Percentiles rank a stretch among this genome's conserved stretches.
These are phyloP conservation scores for Thielaviopsis populi DNA, from an alignment of 2,329 filamentous ascomycete genomes.

Conservation along the genomic window DNA sequence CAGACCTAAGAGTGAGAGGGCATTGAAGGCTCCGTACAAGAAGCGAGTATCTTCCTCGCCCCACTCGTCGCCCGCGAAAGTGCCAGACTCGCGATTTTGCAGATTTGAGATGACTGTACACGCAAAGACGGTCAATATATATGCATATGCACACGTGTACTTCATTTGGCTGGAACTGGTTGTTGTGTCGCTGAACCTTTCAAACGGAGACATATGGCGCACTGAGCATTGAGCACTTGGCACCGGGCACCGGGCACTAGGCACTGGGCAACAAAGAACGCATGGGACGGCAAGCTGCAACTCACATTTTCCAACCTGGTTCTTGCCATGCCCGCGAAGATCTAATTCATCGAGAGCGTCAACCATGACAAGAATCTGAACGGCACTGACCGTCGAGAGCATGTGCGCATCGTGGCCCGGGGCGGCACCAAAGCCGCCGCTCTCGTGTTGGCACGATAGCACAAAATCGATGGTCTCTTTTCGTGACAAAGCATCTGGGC, in stretches of 20 bases:
- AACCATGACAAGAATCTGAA: constrained; percentile 80
- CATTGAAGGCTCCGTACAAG: constrained; percentile 78
- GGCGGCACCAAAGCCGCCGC: constrained; percentile 83
- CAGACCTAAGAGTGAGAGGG: constrained; percentile 66
- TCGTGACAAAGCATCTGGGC: constrained; percentile 66
- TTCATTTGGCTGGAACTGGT: too few relatives aligned
- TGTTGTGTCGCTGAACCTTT: too few relatives aligned
- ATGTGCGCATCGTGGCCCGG: constrained; percentile 92
- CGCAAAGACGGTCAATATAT: constrained; percentile 17
- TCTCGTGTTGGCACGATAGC: constrained; percentile 81
- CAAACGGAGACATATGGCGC: neutral
- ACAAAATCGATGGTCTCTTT: constrained; percentile 78
- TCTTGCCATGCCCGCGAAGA: constrained; percentile 44
- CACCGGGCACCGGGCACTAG: too few relatives aligned
- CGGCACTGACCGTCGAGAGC: constrained; percentile 86
- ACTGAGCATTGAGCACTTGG: neutral
- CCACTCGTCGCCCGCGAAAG: constrained; percentile 90
- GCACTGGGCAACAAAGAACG: neutral
- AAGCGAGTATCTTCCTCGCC: constrained; percentile 93
- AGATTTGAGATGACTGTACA: constrained; percentile 57
- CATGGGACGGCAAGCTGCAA: constrained; percentile 18
- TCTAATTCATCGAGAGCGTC: constrained; percentile 79
- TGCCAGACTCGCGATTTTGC: constrained; percentile 68
- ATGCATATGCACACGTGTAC: neutral
- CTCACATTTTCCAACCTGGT: constrained; percentile 66